Evolutionary conservation across 2,329 filamentous ascomycete genomes (phyloP).

Genomic region (Cadophora sp.): DNA sequence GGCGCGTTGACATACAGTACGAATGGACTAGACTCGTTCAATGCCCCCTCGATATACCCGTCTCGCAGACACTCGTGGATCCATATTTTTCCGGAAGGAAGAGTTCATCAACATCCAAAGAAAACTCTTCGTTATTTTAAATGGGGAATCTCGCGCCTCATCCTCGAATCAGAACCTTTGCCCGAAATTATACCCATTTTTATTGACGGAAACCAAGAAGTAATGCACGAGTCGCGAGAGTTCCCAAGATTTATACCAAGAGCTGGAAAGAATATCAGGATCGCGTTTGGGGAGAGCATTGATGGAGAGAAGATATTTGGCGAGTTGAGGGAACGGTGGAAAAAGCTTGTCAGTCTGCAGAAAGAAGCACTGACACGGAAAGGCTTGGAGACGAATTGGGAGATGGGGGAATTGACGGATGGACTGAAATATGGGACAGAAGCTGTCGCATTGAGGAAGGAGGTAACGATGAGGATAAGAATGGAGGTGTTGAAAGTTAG

Average conservation of each 20-base stretch:
- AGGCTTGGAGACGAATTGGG: conserved; percentile 44
- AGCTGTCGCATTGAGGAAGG: conserved; percentile 76
- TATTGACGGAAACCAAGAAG: conserved; percentile 84
- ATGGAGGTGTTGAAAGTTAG: conserved; percentile 83
- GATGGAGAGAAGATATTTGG: conserved; percentile 79
- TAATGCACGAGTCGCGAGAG: conserved; percentile 84
- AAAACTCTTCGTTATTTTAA: conserved; percentile 95
- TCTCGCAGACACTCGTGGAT: conserved; percentile 81
- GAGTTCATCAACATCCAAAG: conserved; percentile 84
- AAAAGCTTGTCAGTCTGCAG: conserved; percentile 64
- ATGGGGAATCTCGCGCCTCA: conserved; percentile 91
- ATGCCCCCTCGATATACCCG: conserved; percentile 74
- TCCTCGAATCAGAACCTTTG: conserved; percentile 86
- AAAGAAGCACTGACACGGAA: conserved; percentile 49
- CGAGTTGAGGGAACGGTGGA: conserved; percentile 78
- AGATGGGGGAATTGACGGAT: conserved; percentile 67
- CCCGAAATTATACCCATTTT: conserved; percentile 94
- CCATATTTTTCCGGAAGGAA: conserved; percentile 95
- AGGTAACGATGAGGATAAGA: conserved; percentile 80
- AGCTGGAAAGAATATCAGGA: conserved; percentile 69
- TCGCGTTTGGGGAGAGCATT: conserved; percentile 81
- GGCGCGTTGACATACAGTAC: conserved; percentile 65
- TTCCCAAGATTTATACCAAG: conserved; percentile 86
- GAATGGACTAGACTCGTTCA: conserved; percentile 68
- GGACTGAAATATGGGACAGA: conserved; percentile 73